Base-by-base conservation (phyloP, 2,329 filamentous ascomycete species). In the Hymenotorrendiella dingleyae region DNA sequence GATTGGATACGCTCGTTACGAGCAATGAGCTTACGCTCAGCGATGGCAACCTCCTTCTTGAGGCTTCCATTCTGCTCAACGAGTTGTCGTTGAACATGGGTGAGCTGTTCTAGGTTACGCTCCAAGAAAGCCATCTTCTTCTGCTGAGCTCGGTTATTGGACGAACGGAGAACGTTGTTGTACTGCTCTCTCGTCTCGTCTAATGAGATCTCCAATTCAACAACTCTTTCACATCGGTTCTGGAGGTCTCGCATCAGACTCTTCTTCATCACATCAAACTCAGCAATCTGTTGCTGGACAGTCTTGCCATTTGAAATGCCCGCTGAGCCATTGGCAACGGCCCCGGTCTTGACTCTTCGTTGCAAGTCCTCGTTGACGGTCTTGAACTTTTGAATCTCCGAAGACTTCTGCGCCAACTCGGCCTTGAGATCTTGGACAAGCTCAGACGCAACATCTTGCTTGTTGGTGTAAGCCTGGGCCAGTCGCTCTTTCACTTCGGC, bases 81-180 rank as follows among this genome's bases (percentile, higher is more conserved):
- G 10, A 98, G 81, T 68, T 98, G 93, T 42, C 93, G 82, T 68
- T 98, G 93, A 41, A 98, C 93, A 61, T 95, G 88, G 3, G 93
- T 98, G 42, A 98, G 76, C 67, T 98, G 93, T 69, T 98, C 93
- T 29, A 98, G 80, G 64, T 98, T 98, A 62, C 93, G 84, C 72
- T 98, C 93, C 38, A 98, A 71, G 76, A 98, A 98, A 12, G 93
- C 94, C 86, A 98, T 97, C 78, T 98, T 98, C 84, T 98, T 98
- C 69, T 98, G 93, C 71, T 98, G 93, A 19, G 93, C 91, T 46
- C 93, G 85, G 73, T 94, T 97, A 73, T 98, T 98, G 54, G 88
- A 95, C 37, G 88, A 93, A 43, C 91, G 84, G 45, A 98, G 77
- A 47, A 98, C 93, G 58, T 95, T 96, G 73, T 98, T 97, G 71